Base-by-base conservation (phyloP, 768 basidiomycete species). In the Brasilioporus rufonigricans region DNA sequence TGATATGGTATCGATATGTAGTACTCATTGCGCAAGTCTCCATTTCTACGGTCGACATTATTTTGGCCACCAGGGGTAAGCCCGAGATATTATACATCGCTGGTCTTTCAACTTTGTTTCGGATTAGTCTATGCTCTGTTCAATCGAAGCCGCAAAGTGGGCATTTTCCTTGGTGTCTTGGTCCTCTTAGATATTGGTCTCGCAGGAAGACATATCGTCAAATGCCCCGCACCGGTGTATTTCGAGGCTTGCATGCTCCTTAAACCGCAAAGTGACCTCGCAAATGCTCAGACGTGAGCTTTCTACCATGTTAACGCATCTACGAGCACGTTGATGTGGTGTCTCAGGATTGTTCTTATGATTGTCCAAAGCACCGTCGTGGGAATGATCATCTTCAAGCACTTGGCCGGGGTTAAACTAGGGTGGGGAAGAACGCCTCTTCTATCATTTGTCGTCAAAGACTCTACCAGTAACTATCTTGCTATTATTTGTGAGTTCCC, bases 401-500 rank as follows among this genome's bases (percentile, higher is more conserved):
- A 75, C 56, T 46, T 71, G 1, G 26, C 59, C 19, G 68, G 72
- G 3, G 51, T 70, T 9, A 73, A 72, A 39, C 62, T 62, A 1
- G 76, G 75, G 11, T 75, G 74, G 75, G 76, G 74, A 26, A 71
- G 76, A 45, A 70, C 73, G 1, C 78, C 76, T 0, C 61, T 80
- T 8, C 57, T 77, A 13, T 55, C 68, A 6, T 57, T 80, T 43
- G 65, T 80, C 14, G 67, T 77, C 61, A 72, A 74, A n/a, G 80
- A 81, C 61, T 74, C 79, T 8, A 72, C 74, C 3, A 74, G 75
- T 68, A 74, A 76, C 1, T 79, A 76, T 61, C 41, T 75, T 31
- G 44, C 74, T 4, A 56, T 79, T 10, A 76, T 77, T 53, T 50
- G 80, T 79, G 51, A 59, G 58, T 57, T 36, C 39, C n/a, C 23